These are phyloP conservation scores for Acorus gramineus DNA, from an alignment of 106 monocot species.

Conservation along the genomic window DNA sequence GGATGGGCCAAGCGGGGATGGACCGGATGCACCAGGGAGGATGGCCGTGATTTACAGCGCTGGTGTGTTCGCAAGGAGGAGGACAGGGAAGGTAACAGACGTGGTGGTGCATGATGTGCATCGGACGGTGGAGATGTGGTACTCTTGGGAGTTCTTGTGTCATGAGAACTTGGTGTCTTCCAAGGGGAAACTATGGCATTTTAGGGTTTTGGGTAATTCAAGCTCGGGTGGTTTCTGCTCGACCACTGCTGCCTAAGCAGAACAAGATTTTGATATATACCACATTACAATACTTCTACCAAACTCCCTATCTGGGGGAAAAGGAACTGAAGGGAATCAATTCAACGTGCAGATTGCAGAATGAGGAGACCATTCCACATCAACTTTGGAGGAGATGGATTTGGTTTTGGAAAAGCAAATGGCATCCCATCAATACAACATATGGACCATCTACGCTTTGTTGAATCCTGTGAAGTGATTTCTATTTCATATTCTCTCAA, in stretches of 20 bases:
- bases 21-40: constrained; percentile 26
- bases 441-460: too few species aligned
- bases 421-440: too few species aligned
- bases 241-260: not conserved
- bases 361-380: too few species aligned
- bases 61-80: constrained; percentile 22
- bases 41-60: constrained; percentile 43
- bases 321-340: too few species aligned
- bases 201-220: constrained; percentile 12
- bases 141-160: constrained; percentile 55
- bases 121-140: constrained; percentile 46
- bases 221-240: constrained; percentile 15
- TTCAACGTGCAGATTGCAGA: too few species aligned
- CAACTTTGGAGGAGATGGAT: too few species aligned
- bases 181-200: constrained; percentile 48
- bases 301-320: too few species aligned
- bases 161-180: constrained; percentile 24
- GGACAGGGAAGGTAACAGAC: constrained; percentile 14
- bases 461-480: too few species aligned
- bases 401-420: too few species aligned
- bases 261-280: not conserved
- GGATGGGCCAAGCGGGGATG: constrained; percentile 31
- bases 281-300: too few species aligned
- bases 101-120: constrained; percentile 48
- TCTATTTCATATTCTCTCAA: too few species aligned